These are phyloP conservation scores for Pythium apleroticum DNA, from an alignment of 352 stramenopile genomes.

Conservation along the genomic window DNA sequence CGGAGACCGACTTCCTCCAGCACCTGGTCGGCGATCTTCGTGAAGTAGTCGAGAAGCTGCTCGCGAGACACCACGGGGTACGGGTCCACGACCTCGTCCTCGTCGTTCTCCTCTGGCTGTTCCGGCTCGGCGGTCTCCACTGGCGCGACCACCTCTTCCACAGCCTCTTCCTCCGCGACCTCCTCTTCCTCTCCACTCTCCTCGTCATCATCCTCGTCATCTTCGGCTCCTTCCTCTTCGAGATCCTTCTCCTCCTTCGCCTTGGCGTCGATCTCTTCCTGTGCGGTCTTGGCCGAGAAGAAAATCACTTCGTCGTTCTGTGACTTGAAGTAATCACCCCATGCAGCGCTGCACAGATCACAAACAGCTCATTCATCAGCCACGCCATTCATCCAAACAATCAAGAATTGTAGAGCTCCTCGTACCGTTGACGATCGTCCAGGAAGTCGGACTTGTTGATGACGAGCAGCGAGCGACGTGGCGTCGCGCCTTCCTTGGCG, in stretches of 20 bases:
- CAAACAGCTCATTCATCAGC: background rate
- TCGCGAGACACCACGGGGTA: conserved; percentile 73
- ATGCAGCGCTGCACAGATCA: conserved; percentile 57
- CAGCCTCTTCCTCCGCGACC: conserved; percentile 2
- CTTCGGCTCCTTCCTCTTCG: conserved; percentile 35
- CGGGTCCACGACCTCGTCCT: conserved; percentile 14
- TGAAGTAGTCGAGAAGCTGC: conserved; percentile 77
- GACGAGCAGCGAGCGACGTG: conserved; percentile 93
- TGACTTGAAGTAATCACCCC: conserved; percentile 94
- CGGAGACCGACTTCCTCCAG: conserved; percentile 56
- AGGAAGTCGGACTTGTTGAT: conserved; percentile 99
- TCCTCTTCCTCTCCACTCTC: conserved; percentile 24
- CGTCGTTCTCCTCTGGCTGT: conserved; percentile 18
- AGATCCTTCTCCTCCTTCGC: conserved; percentile 59
- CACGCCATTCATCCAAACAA: background rate
- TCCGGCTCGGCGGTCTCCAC: conserved; percentile 17
- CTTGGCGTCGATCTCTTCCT: conserved; percentile 89
- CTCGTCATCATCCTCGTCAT: conserved; percentile 31
- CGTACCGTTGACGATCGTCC: conserved; percentile 86
- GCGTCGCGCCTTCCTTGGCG: conserved; percentile 88
- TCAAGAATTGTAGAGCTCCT: background rate
- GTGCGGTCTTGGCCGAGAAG: conserved; percentile 96
- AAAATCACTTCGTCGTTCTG: conserved; percentile 95
- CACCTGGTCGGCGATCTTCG: conserved; percentile 51
- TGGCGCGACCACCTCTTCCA: background rate